Conservation (phyloP, 2,329 filamentous ascomycete species). For the Pseudogymnoascus verrucosus region DNA sequence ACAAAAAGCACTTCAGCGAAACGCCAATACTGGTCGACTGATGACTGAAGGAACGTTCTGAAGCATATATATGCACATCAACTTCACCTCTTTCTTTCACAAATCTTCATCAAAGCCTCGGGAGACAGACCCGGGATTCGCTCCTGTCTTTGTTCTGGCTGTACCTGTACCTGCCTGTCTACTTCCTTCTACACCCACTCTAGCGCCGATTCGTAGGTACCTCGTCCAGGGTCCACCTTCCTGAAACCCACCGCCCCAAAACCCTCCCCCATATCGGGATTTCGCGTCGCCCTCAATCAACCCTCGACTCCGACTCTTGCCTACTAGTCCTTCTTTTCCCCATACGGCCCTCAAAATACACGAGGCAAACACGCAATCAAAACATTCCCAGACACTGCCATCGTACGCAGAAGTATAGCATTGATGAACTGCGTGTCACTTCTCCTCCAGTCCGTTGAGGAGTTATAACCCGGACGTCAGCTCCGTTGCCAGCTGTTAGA, state of each 20-base stretch:
- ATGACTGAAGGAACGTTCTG: neutral
- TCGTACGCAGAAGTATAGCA: neutral
- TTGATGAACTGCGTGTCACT: neutral
- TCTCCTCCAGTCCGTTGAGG: constrained; percentile 5
- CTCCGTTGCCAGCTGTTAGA: neutral
- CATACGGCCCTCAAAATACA: neutral
- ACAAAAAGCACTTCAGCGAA: neutral
- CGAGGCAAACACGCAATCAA: constrained; percentile 5
- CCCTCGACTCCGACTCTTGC: constrained; percentile 5
- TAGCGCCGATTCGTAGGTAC: neutral
- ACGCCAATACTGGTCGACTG: neutral
- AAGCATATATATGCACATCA: neutral
- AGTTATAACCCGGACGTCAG: constrained; percentile 7
- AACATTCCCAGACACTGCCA: neutral
- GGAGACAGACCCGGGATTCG: neutral
- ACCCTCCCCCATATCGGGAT: constrained; percentile 1
- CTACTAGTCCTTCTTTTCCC: neutral
- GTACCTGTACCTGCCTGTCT: neutral
- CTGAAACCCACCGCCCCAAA: constrained; percentile 7
- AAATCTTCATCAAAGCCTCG: neutral
- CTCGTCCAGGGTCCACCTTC: neutral
- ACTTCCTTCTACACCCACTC: neutral
- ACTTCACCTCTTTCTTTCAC: neutral
- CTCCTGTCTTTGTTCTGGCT: neutral
- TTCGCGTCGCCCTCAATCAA: constrained; percentile 6